phyloP scores from a whole-genome alignment of 306 rosid species.

The Cicer judaicum region DNA sequence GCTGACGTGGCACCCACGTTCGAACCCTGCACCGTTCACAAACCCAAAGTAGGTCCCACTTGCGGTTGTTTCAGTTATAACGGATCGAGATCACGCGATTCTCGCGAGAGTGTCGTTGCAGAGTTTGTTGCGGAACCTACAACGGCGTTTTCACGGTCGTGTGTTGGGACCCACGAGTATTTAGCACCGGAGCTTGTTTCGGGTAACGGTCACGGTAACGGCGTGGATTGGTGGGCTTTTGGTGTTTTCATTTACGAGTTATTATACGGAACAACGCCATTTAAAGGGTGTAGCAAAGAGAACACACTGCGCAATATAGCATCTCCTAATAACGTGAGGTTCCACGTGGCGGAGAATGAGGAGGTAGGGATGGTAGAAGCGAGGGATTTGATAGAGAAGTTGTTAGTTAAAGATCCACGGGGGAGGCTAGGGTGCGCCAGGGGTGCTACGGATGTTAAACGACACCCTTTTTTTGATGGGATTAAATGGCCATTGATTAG shows the following conservation, averaged over 20 bases:
- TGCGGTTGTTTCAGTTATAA: slow-evolving; percentile 48
- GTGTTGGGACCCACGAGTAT: slow-evolving; percentile 93
- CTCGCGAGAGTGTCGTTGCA: slow-evolving; percentile 10
- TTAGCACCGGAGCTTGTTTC: slow-evolving; percentile 80
- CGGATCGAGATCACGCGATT: neutral
- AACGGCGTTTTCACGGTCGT: slow-evolving; percentile 74
- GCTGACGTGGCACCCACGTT: slow-evolving; percentile 67
- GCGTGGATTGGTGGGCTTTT: slow-evolving; percentile 98
- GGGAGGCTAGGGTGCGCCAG: slow-evolving; percentile 65
- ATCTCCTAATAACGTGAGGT: slow-evolving; percentile 55
- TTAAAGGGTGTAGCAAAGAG: slow-evolving; percentile 78
- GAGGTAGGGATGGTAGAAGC: slow-evolving; percentile 63
- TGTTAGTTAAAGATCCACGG: slow-evolving; percentile 71
- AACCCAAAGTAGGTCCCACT: neutral
- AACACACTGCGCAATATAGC: slow-evolving; percentile 75
- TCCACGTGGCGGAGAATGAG: slow-evolving; percentile 49
- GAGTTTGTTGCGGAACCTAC: slow-evolving; percentile 89
- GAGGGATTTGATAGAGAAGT: slow-evolving; percentile 65
- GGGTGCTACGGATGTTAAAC: slow-evolving; percentile 84
- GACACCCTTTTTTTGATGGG: slow-evolving; percentile 80
- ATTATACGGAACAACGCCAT: slow-evolving; percentile 80
- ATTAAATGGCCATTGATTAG: slow-evolving; percentile 90
- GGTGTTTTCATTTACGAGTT: slow-evolving; percentile 78
- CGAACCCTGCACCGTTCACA: slow-evolving; percentile 1
- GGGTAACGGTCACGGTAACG: slow-evolving; percentile 81